Conservation (phyloP, 768 basidiomycete genomes). For the Mycena floridula region DNA sequence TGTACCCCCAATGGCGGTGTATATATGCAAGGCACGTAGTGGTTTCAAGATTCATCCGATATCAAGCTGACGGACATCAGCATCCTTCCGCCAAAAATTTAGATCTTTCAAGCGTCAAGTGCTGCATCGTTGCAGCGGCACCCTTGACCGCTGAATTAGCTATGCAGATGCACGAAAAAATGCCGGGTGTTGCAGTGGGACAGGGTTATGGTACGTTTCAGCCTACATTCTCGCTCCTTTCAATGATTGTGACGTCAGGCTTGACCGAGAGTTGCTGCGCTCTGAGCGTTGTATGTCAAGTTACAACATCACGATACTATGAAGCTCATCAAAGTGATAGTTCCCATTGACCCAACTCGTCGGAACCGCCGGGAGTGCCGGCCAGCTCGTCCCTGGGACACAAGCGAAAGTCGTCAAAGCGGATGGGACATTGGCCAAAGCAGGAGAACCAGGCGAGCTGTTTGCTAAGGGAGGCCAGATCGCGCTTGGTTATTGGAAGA, state of each 20-base stretch:
- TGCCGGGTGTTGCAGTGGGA: constrained; percentile 31
- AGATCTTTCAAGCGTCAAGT: constrained; percentile 24
- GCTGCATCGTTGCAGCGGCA: constrained; percentile 29
- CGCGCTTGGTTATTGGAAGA: constrained; percentile 28
- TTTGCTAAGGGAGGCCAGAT: constrained; percentile 29
- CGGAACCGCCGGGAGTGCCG: constrained; percentile 29
- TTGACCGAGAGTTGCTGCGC: constrained; percentile 29
- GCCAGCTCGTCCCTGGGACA: constrained; percentile 31
- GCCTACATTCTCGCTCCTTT: neutral
- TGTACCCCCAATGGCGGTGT: constrained; percentile 33
- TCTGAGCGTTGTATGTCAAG: too few species aligned
- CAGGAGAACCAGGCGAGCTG: constrained; percentile 33
- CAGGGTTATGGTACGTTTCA: constrained; percentile 27
- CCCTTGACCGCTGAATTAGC: constrained; percentile 30
- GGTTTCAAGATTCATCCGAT: constrained; percentile 9
- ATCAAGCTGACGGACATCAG: too few species aligned
- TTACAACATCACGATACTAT: too few species aligned
- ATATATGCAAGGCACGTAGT: constrained; percentile 23
- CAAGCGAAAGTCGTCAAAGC: constrained; percentile 28
- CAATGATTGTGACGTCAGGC: constrained; percentile 19
- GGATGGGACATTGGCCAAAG: constrained; percentile 28
- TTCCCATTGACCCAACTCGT: constrained; percentile 21
- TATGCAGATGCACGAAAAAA: constrained; percentile 18
- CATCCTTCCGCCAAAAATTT: constrained; percentile 28
- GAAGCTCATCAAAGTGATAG: too few species aligned